Base-by-base conservation (phyloP, 2,329 filamentous ascomycete genomes). In the Colletotrichum agaves region DNA sequence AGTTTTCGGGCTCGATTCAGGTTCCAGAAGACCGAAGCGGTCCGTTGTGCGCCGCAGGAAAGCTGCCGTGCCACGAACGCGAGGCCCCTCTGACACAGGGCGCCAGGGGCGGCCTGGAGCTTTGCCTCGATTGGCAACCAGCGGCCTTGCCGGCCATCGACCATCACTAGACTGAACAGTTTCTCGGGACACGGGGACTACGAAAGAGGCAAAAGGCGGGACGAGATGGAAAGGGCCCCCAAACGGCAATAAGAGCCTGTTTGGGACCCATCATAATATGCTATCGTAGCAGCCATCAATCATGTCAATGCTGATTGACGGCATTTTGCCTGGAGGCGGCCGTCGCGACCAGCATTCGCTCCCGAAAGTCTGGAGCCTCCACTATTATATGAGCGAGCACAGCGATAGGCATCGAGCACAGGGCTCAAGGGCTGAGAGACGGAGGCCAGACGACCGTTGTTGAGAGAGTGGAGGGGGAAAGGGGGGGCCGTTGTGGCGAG, bases 381-480 rank as follows among this genome's bases (percentile, higher is more conserved):
- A 53, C 37, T 21, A 39, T 61, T 35, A 43, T 17, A 23, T 33
- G 13, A 57, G 52, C 41, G 10, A 59, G n/a, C 47, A 41, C 39
- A 39, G n/a, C 46, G 53, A 64, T 58, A 41, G 46, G 21, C 35
- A 35, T 35, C 17, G 44, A 41, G 41, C 27, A 11, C 64, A 64
- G 61, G 61, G 60, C 64, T 33, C 60, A 35, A 59, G 52, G 60
- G 39, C 53, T 21, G 35, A 13, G 17, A 41, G 23, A 47, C 49
- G 39, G 13, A 35, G 33, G 50, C 50, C 50, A 50, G 37, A 64
- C 63, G 53, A 74, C n/a, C 70, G 62, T 74, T 67, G 61, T 71
- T 15, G 33, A n/a, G 31, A 39, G 15, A 27, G 49, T 19, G 39
- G 41, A 41, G 12, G 21, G 55, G 17, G 12, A 31, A 5, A 41